phyloP scores from a whole-genome alignment of 2,329 filamentous ascomycete species.

The Ophiostoma australiae region DNA sequence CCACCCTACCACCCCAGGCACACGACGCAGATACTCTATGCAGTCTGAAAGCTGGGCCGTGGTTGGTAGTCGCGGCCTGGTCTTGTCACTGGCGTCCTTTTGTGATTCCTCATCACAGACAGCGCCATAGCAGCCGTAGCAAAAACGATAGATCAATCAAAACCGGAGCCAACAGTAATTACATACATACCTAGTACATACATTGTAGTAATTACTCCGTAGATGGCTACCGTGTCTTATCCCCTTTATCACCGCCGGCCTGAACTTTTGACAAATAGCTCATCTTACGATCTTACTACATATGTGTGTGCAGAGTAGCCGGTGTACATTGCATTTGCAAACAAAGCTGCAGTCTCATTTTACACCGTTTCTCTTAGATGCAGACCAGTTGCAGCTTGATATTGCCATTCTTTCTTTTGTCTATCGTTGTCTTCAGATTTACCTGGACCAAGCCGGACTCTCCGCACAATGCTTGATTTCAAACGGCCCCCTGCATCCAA shows the following conservation, averaged over 20 bases:
- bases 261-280: too few relatives aligned
- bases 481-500: background rate
- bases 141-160: background rate
- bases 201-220: too few relatives aligned
- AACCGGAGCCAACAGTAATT: background rate
- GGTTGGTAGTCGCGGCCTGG: too few relatives aligned
- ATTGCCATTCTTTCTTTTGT: background rate
- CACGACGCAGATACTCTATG: too few relatives aligned
- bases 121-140: background rate
- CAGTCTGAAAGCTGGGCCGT: background rate
- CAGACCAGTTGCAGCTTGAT: background rate
- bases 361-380: too few relatives aligned
- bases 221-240: background rate
- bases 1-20: too few relatives aligned
- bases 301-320: too few relatives aligned
- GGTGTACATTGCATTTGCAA: too few relatives aligned
- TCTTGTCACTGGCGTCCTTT: background rate
- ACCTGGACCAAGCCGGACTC: background rate
- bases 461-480: slow-evolving; percentile 8
- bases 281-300: too few relatives aligned
- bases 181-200: too few relatives aligned
- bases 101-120: background rate
- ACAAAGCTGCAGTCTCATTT: too few relatives aligned
- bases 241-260: background rate
- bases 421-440: background rate